Evolutionary conservation across 1,284 basidiomycete genomes (phyloP), one percentile per base, ranked within the genome.

Genomic region (Athelia psychrophila): DNA sequence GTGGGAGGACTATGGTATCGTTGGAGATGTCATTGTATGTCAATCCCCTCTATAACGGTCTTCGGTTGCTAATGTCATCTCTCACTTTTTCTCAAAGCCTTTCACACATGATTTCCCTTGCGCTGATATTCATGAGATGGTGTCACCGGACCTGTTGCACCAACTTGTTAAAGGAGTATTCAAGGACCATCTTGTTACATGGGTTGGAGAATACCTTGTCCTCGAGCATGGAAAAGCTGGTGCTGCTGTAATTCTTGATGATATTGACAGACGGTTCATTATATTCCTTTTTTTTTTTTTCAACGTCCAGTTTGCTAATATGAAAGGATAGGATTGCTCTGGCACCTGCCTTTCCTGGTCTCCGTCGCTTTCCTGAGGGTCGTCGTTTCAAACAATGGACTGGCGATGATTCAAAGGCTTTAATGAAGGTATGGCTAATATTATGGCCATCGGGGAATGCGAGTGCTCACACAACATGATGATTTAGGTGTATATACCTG

Each of bases 1-100:
- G 2, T 70, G 66, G 69, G 58, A 60, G n/a, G 58, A 65, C 0
- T 69, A 64, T 55, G 68, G 69, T 0, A 63, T 71, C 35, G 47
- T 53, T 5, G 42, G 24, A 23, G 61, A 68, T 51, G 69, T 53
- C 47, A 58, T 8, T 35, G 10, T n/a, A 10, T n/a, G 12, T n/a
- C 33, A 12, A 53, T 25, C 48, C 51, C 8, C 27, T 59, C 27
- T 60, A 62, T 35, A 25, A 59, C 59, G 22, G 20, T 16, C 42
- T 22, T 15, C 12, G 22, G 2, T 18, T 46, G 40, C n/a, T 12
- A 10, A n/a, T n/a, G n/a, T n/a, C 33, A 35, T 12, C 33, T 35
- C n/a, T 12, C n/a, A 44, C 49, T 23, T 20, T 30, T 16, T 8
- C 2, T 23, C 20, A 47, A 32, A 51, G 25, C 59, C 60, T 3